Percentiles rank a stretch among this genome's conserved stretches.
These are phyloP conservation scores for Akanthomyces muscarius DNA, from an alignment of 2,329 filamentous ascomycete species.

Conservation along the genomic window DNA sequence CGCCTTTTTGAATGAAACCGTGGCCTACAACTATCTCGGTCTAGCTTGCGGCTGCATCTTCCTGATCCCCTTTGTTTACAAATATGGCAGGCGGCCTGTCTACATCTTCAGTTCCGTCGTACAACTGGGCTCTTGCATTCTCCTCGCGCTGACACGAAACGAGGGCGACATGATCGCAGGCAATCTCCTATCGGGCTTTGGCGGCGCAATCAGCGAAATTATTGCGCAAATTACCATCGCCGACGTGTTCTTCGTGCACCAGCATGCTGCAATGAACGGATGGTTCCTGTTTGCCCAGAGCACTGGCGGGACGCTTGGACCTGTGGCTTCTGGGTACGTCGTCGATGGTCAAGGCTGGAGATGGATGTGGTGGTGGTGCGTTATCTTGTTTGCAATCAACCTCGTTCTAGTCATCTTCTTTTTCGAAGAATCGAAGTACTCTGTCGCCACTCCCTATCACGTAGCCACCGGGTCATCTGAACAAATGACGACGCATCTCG, in stretches of 20 bases:
- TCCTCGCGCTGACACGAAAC: slow-evolving; percentile 18
- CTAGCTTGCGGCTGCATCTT: slow-evolving; percentile 32
- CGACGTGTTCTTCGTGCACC: slow-evolving; percentile 32
- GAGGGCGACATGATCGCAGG: slow-evolving; percentile 20
- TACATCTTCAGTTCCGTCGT: slow-evolving; percentile 26
- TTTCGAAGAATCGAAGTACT: slow-evolving; percentile 6
- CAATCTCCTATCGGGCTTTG: slow-evolving; percentile 28
- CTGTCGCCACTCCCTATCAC: neutral
- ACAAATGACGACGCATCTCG: neutral
- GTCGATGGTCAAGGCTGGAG: slow-evolving; percentile 26
- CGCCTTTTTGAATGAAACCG: slow-evolving; percentile 25
- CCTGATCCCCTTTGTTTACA: slow-evolving; percentile 33
- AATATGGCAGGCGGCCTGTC: slow-evolving; percentile 31
- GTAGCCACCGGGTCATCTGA: neutral
- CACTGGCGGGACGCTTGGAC: slow-evolving; percentile 25
- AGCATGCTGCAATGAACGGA: slow-evolving; percentile 28
- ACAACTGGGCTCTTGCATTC: slow-evolving; percentile 21
- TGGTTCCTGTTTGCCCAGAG: slow-evolving; percentile 28
- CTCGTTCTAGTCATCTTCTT: slow-evolving; percentile 1
- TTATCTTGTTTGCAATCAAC: slow-evolving; percentile 1
- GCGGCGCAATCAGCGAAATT: slow-evolving; percentile 36
- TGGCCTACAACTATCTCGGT: slow-evolving; percentile 29
- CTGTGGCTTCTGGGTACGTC: slow-evolving; percentile 22
- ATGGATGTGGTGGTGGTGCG: slow-evolving; percentile 27
- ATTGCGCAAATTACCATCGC: slow-evolving; percentile 35